Conservation (phyloP, 2,329 filamentous ascomycete species). For the Penicillium sp. region DNA sequence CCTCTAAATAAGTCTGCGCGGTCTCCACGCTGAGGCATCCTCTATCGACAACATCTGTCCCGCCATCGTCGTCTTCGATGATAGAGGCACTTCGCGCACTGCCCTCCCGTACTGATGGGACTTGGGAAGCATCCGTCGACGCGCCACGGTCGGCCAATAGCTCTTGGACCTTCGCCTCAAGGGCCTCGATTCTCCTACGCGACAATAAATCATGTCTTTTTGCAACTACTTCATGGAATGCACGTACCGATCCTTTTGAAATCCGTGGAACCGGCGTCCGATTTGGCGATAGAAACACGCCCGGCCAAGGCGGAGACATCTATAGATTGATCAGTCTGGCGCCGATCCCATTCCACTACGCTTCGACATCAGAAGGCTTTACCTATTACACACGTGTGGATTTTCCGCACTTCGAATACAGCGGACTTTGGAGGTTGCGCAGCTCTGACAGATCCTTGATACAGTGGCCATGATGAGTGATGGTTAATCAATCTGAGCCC, state of each 20-base stretch:
- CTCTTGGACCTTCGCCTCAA: slow-evolving; percentile 32
- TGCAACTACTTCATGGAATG: neutral
- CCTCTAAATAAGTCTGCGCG: slow-evolving; percentile 30
- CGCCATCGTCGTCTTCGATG: neutral
- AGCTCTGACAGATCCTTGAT: slow-evolving; percentile 24
- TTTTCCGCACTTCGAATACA: slow-evolving; percentile 19
- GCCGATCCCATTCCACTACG: neutral
- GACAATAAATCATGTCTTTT: neutral
- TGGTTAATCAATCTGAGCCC: neutral
- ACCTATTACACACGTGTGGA: slow-evolving; percentile 22
- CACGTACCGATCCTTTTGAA: slow-evolving; percentile 39
- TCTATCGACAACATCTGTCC: slow-evolving; percentile 23
- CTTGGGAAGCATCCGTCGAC: neutral
- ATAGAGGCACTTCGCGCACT: neutral
- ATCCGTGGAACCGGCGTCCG: slow-evolving; percentile 39
- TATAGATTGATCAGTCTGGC: slow-evolving; percentile 11
- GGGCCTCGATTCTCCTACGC: slow-evolving; percentile 39
- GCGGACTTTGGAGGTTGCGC: slow-evolving; percentile 28
- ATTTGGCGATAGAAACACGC: slow-evolving; percentile 42
- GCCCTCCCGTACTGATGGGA: neutral
- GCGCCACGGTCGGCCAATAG: slow-evolving; percentile 5
- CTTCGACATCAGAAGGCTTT: neutral
- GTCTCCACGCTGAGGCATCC: slow-evolving; percentile 21
- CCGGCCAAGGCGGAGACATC: slow-evolving; percentile 42
- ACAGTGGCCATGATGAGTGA: slow-evolving; percentile 4